Evolutionary conservation across 2,329 filamentous ascomycete genomes (phyloP), one percentile per base, ranked within the genome.

Genomic region (Paracamarosporium sp.): DNA sequence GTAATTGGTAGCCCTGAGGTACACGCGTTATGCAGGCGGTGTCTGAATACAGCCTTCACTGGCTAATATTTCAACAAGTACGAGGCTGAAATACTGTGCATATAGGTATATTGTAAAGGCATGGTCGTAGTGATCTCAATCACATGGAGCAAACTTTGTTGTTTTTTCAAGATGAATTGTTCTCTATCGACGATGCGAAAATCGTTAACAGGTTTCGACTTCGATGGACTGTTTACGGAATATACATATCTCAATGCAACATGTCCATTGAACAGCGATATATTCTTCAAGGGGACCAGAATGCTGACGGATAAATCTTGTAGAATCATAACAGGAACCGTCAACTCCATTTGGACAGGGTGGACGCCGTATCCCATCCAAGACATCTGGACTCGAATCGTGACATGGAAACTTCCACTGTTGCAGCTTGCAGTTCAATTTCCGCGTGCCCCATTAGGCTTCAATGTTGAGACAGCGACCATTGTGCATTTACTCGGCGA

Each of bases 401-500:
- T 61, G 13, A 62, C 61, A 11, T 67, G 62, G 64, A 67, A 67
- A 35, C 48, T 63, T 17, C 61, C 62, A 7, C 41, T 67, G 7
- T 55, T 65, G 24, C 64, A 67, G 44, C 47, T 67, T 4, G 36
- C 63, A 1, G 56, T 59, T 4, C 62, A 64, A 24, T 61, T 67
- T 27, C 64, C 62, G 17, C 50, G 61, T 6, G 53, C 61, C n/a
- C 62, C 64, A 20, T 44, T 67, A n/a, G 62, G 62, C 9, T 53
- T 58, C n/a, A 38, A 31, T 17, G 59, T 65, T 4, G 64, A 67
- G 17, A 50, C 55, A 12, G 53, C 53, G 9, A 55, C 55, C 4
- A 52, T 65, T 28, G 11, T 57, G n/a, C 64, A 67, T 40, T 40
- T 67, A 11, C 56, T 67, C 2, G 64, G 64, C n/a, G 62, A 65